A percentile compares a stretch with the other conserved stretches of the same genome.
These are phyloP conservation scores for Veloboletus limbatus DNA, from an alignment of 1,284 basidiomycete species.

Conservation along the genomic window DNA sequence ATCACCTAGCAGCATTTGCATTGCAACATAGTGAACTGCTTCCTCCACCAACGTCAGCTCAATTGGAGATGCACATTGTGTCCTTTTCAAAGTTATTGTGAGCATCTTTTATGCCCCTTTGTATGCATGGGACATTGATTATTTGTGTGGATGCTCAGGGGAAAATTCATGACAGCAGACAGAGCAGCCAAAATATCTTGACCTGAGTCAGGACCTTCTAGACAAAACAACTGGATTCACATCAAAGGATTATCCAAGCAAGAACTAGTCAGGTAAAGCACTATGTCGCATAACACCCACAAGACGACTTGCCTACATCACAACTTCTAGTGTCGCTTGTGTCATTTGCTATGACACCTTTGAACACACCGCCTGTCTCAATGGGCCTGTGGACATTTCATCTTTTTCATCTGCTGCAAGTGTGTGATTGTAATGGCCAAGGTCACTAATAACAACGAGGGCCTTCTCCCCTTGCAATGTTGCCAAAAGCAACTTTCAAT, in stretches of 20 bases:
- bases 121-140: neutral
- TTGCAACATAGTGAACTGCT: conserved; percentile 12
- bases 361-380: conserved; percentile 11
- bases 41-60: conserved; percentile 19
- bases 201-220: neutral
- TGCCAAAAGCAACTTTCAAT: conserved; percentile 37
- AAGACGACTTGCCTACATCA: neutral
- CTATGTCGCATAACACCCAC: neutral
- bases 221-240: neutral
- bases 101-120: neutral
- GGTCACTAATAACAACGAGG: conserved; percentile 37
- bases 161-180: conserved; percentile 16
- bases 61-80: conserved; percentile 14
- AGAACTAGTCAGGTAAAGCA: conserved; percentile 2
- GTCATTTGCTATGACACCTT: conserved; percentile 20
- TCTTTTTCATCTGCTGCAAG: conserved; percentile 37
- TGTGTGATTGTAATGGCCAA: conserved; percentile 40
- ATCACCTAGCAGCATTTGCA: conserved; percentile 17
- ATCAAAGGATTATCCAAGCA: rapidly evolving
- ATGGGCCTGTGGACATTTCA: conserved; percentile 38
- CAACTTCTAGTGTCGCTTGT: conserved; percentile 22
- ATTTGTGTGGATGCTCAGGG: conserved; percentile 1
- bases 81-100: conserved; percentile 21
- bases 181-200: neutral
- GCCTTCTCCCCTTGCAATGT: conserved; percentile 43